phyloP scores from a whole-genome alignment of 2,329 filamentous ascomycete genomes.

The Nothophaeocryptopus gaeumannii region DNA sequence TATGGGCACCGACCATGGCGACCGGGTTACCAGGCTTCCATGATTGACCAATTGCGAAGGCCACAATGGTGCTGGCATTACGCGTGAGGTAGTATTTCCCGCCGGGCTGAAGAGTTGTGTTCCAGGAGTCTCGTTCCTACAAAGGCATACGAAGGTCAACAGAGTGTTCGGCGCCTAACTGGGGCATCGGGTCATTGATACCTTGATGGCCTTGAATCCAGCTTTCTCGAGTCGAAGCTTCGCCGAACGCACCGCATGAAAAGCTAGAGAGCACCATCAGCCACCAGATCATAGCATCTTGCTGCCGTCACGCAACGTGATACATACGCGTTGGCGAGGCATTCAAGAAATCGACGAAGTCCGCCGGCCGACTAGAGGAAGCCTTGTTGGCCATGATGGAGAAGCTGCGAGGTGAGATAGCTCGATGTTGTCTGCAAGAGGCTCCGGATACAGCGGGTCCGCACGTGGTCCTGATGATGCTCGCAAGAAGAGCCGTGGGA shows the following conservation, averaged over 20 bases:
- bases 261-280: slow-evolving; percentile 57
- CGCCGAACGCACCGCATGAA: slow-evolving; percentile 84
- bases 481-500: too few relatives aligned
- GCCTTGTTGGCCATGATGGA: slow-evolving; percentile 36
- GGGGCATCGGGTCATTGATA: slow-evolving; percentile 27
- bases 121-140: slow-evolving; percentile 84
- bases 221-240: slow-evolving; percentile 73
- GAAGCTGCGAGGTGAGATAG: slow-evolving; percentile 2
- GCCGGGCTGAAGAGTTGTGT: slow-evolving; percentile 72
- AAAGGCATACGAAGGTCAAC: too few relatives aligned
- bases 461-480: too few relatives aligned
- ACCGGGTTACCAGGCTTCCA: slow-evolving; percentile 92
- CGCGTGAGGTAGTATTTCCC: slow-evolving; percentile 96
- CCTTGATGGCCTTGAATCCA: slow-evolving; percentile 81
- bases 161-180: too few relatives aligned
- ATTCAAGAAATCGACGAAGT: slow-evolving; percentile 92
- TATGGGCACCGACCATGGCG: slow-evolving; percentile 91
- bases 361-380: slow-evolving; percentile 58
- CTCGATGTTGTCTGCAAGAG: not conserved
- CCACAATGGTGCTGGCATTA: slow-evolving; percentile 87
- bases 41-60: slow-evolving; percentile 84
- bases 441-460: too few relatives aligned
- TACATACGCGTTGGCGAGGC: slow-evolving; percentile 83
- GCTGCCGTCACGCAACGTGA: not conserved
- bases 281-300: not conserved